phyloP scores from a whole-genome alignment of 306 rosid genomes.

The Dalbergia cochinchinensis region DNA sequence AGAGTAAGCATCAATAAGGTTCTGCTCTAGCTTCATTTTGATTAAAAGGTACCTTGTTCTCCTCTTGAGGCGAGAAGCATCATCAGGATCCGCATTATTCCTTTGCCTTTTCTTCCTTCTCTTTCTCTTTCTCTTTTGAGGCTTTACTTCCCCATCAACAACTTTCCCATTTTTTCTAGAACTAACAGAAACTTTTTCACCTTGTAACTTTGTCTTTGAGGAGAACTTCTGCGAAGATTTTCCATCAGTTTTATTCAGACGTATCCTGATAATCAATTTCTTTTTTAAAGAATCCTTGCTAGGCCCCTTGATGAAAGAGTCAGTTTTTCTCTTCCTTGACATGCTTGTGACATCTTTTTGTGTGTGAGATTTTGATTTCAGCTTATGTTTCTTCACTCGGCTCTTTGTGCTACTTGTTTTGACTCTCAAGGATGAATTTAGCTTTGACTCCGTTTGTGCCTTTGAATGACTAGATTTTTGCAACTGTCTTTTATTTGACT shows the following conservation, averaged over 20 bases:
- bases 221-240: conserved; percentile 57
- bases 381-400: conserved; percentile 54
- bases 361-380: conserved; percentile 53
- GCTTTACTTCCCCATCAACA: conserved; percentile 50
- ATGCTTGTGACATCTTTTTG: conserved; percentile 49
- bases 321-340: conserved; percentile 46
- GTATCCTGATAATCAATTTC: conserved; percentile 46
- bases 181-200: conserved; percentile 44
- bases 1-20: conserved; percentile 94
- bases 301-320: conserved; percentile 45
- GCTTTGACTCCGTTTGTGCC: conserved; percentile 49
- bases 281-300: conserved; percentile 47
- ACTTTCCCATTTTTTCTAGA: conserved; percentile 49
- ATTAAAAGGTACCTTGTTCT: conserved; percentile 81
- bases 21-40: conserved; percentile 90
- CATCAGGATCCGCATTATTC: conserved; percentile 67
- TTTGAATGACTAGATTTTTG: conserved; percentile 53
- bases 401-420: conserved; percentile 50
- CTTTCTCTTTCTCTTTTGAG: conserved; percentile 54
- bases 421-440: conserved; percentile 47
- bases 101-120: conserved; percentile 61
- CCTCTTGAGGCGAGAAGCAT: conserved; percentile 80
- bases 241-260: conserved; percentile 39
- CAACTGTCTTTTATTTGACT: conserved; percentile 52
- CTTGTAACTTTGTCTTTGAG: conserved; percentile 29